Evolutionary conservation across 1,284 basidiomycete genomes (phyloP).

Genomic region (Chondrostereum purpureum): DNA sequence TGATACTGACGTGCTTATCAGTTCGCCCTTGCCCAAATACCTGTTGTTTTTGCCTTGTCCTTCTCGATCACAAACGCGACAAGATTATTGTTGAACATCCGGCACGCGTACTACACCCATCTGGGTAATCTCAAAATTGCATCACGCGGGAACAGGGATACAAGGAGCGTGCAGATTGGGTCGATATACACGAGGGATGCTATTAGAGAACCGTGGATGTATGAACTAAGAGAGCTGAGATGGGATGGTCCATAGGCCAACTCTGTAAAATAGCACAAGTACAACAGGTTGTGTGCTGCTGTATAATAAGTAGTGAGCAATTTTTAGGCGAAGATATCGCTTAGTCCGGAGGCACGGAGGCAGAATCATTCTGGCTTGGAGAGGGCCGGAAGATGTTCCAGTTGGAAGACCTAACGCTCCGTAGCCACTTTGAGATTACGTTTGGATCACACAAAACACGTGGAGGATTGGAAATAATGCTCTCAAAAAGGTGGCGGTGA

Average conservation of each 20-base stretch:
- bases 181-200: background rate
- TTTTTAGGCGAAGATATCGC: background rate
- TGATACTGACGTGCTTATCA: background rate
- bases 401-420: background rate
- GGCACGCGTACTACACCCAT: constrained; percentile 10
- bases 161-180: background rate
- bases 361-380: too few species aligned
- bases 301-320: background rate
- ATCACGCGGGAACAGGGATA: background rate
- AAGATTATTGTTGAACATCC: constrained; percentile 11
- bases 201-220: constrained; percentile 6
- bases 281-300: background rate
- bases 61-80: constrained; percentile 14
- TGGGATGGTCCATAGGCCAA: constrained; percentile 4
- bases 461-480: too few species aligned
- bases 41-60: constrained; percentile 9
- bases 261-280: background rate
- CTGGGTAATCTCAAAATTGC: background rate
- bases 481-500: constrained; percentile 13
- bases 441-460: background rate
- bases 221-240: constrained; percentile 7
- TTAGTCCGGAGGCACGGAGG: too few species aligned
- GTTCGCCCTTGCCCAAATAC: constrained; percentile 12
- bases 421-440: background rate
- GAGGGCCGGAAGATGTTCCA: background rate